Evolutionary conservation across 2,329 filamentous ascomycete genomes (phyloP).

Genomic region (Neoascochyta sp.): DNA sequence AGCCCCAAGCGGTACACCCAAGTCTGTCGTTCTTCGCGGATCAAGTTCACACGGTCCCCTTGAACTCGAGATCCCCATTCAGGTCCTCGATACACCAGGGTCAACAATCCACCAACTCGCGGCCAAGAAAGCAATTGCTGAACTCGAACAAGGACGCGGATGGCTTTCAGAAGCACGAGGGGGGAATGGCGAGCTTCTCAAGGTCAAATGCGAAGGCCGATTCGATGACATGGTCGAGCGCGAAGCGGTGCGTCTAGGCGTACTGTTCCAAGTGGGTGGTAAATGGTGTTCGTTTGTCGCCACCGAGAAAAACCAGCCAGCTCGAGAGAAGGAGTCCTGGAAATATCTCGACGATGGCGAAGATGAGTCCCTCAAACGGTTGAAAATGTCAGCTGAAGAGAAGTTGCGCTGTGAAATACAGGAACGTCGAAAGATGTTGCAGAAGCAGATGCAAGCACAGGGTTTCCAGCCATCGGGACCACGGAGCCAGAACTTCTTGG

Average conservation of each 20-base stretch:
- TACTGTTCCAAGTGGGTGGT: constrained; percentile 62
- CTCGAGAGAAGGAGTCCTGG: constrained; percentile 12
- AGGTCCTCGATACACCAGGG: constrained; percentile 44
- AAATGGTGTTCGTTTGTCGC: constrained; percentile 74
- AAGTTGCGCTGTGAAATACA: no score
- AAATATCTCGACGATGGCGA: constrained; percentile 25
- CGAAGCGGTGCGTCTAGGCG: constrained; percentile 63
- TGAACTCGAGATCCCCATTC: constrained; percentile 61
- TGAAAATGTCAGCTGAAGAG: no score
- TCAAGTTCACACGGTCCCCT: constrained; percentile 57
- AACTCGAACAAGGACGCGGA: constrained; percentile 67
- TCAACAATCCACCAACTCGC: constrained; percentile 67
- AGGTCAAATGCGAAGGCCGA: constrained; percentile 44
- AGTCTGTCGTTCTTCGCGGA: constrained; percentile 57
- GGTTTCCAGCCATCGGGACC: no score
- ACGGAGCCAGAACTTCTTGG: no score
- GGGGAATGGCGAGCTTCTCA: constrained; percentile 35
- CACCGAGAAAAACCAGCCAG: constrained; percentile 44
- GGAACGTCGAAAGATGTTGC: no score
- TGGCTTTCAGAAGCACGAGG: constrained; percentile 51
- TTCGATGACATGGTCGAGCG: constrained; percentile 60
- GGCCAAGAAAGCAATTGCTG: constrained; percentile 62
- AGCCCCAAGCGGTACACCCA: constrained; percentile 46
- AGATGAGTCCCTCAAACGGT: neutral
- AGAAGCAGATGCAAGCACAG: no score